These are phyloP conservation scores for Albifimbria verrucaria DNA, from an alignment of 2,329 filamentous ascomycete species.

Conservation along the genomic window DNA sequence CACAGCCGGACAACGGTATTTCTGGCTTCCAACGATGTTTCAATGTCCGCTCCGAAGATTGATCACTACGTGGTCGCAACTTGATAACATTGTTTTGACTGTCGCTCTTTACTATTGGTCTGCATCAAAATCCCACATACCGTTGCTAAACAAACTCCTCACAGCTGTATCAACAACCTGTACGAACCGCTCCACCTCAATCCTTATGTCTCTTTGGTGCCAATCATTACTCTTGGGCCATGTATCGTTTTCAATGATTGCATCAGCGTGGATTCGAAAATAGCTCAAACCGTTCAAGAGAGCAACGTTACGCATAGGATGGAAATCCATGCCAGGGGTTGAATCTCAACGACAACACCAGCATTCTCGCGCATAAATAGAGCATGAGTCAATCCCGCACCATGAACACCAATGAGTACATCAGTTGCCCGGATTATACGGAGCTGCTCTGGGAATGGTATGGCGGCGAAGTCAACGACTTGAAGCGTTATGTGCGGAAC, in stretches of 20 bases:
- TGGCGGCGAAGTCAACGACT: slow-evolving; percentile 33
- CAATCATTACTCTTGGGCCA: not conserved
- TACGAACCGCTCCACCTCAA: not conserved
- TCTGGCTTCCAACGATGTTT: too few relatives aligned
- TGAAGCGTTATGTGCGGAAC: slow-evolving; percentile 24
- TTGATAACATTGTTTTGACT: too few relatives aligned
- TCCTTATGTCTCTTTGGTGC: not conserved
- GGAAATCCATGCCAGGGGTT: slow-evolving; percentile 22
- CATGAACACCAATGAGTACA: slow-evolving; percentile 40
- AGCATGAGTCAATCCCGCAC: slow-evolving; percentile 38
- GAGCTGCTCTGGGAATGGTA: slow-evolving; percentile 35
- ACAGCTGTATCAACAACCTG: not conserved
- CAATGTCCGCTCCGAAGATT: too few relatives aligned
- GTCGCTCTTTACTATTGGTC: too few relatives aligned
- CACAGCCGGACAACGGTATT: too few relatives aligned
- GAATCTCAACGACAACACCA: slow-evolving; percentile 37
- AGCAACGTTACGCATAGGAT: slow-evolving; percentile 35
- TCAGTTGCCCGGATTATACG: slow-evolving; percentile 31
- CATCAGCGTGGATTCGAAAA: slow-evolving; percentile 30
- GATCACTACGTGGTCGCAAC: too few relatives aligned
- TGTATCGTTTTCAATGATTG: not conserved
- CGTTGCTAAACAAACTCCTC: not conserved
- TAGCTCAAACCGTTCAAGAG: slow-evolving; percentile 32
- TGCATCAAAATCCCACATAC: not conserved
- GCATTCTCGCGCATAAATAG: slow-evolving; percentile 34